Evolutionary conservation across 164 flowering plant species (phyloP).

Genomic region (Warburgia ugandensis): DNA sequence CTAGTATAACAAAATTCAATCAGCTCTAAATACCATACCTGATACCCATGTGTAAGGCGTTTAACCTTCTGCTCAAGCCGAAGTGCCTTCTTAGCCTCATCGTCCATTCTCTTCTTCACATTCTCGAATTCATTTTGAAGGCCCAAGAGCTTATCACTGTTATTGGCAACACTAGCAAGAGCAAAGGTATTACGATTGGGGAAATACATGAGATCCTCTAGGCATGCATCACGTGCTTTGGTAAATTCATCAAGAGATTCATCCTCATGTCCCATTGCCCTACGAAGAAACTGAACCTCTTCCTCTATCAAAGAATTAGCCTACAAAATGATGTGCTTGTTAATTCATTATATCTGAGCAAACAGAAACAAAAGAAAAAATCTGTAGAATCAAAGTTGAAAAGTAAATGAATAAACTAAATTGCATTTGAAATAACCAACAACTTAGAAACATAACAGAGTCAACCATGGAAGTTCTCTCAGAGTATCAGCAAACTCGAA

Average conservation of each 20-base stretch:
- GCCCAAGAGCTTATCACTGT: slow-evolving; percentile 72
- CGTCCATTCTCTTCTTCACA: slow-evolving; percentile 77
- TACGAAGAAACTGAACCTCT: slow-evolving; percentile 65
- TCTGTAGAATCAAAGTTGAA: too few relatives aligned
- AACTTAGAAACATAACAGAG: too few relatives aligned
- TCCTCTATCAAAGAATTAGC: slow-evolving; percentile 58
- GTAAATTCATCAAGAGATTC: slow-evolving; percentile 78
- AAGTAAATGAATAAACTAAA: too few relatives aligned
- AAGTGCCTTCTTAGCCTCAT: slow-evolving; percentile 75
- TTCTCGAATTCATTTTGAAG: slow-evolving; percentile 77
- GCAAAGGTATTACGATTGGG: slow-evolving; percentile 84
- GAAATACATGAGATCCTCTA: slow-evolving; percentile 87
- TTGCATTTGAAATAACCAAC: too few relatives aligned
- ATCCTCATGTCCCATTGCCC: slow-evolving; percentile 88
- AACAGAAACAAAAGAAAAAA: too few relatives aligned
- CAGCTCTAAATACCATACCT: slow-evolving; percentile 40
- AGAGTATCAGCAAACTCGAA: too few relatives aligned
- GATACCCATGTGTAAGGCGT: slow-evolving; percentile 75
- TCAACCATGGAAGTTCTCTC: too few relatives aligned
- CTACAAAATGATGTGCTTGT: too few relatives aligned
- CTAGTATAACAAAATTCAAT: too few relatives aligned
- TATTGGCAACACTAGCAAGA: slow-evolving; percentile 89
- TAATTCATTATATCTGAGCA: too few relatives aligned
- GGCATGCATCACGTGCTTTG: slow-evolving; percentile 81
- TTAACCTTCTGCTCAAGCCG: slow-evolving; percentile 75